These are phyloP conservation scores for Eragrostis tef DNA, from an alignment of 202 grass and related monocot genomes.

Conservation along the genomic window DNA sequence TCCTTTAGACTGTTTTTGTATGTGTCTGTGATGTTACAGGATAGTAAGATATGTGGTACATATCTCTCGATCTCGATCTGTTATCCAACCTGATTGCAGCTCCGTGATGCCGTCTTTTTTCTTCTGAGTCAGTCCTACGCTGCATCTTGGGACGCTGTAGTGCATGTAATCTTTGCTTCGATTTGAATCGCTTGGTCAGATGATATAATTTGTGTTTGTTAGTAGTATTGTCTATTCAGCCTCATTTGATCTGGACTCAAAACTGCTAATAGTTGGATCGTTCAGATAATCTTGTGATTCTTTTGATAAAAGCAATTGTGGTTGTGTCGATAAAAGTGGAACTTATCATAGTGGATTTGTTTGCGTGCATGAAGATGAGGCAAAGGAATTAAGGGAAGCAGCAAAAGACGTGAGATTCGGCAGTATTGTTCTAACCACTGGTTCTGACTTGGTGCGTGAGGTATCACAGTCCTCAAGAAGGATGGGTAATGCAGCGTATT, in stretches of 20 bases:
- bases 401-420: slow-evolving; percentile 63
- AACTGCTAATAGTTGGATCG: background rate
- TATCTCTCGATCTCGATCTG: too few species aligned
- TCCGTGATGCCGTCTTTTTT: background rate
- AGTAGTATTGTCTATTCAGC: background rate
- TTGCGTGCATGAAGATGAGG: slow-evolving; percentile 74
- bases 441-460: slow-evolving; percentile 91
- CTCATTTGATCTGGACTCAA: slow-evolving; percentile 13
- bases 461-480: slow-evolving; percentile 97
- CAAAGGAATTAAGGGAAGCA: slow-evolving; percentile 70
- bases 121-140: background rate
- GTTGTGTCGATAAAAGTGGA: slow-evolving; percentile 17
- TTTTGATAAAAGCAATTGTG: slow-evolving; percentile 26
- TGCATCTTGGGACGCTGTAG: background rate
- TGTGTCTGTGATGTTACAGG: slow-evolving; percentile 9
- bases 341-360: background rate
- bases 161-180: background rate
- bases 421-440: slow-evolving; percentile 66
- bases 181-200: background rate
- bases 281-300: slow-evolving; percentile 23
- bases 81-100: background rate
- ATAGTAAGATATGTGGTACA: slow-evolving; percentile 25
- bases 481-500: slow-evolving; percentile 60
- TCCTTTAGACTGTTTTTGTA: slow-evolving; percentile 2
- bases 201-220: background rate